Percentiles rank a stretch among this genome's conserved stretches.
Conservation (phyloP, 1,284 basidiomycete genomes). For the Cerioporus squamosus region DNA sequence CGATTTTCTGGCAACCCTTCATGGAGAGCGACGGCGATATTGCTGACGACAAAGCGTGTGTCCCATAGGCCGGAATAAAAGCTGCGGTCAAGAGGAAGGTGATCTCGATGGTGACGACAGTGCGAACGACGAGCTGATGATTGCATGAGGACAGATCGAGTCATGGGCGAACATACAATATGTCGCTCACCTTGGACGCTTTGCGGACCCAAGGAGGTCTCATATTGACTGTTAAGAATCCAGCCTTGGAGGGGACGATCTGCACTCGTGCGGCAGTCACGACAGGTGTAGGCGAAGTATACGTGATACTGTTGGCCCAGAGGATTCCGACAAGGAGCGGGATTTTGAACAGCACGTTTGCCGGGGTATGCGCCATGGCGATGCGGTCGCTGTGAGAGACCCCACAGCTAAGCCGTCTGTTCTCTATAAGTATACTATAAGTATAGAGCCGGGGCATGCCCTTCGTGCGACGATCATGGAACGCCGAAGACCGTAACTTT, state of each 20-base stretch:
- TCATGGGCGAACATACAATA: not conserved
- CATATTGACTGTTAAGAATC: not conserved
- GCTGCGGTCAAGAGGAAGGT: constrained; percentile 2
- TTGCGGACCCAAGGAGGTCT: constrained; percentile 1
- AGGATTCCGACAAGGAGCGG: constrained; percentile 7
- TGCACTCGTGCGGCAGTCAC: not conserved
- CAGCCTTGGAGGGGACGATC: not conserved
- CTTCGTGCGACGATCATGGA: too few relatives aligned
- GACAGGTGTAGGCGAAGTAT: constrained; percentile 10
- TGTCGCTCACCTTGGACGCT: constrained; percentile 5
- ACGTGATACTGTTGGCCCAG: constrained; percentile 12
- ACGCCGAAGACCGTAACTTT: too few relatives aligned
- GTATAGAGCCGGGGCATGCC: too few relatives aligned
- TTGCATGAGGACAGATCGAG: not conserved
- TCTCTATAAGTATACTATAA: too few relatives aligned
- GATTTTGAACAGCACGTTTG: constrained; percentile 1
- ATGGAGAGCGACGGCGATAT: too few relatives aligned
- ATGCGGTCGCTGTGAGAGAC: not conserved
- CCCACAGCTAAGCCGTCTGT: too few relatives aligned
- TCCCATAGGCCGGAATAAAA: not conserved
- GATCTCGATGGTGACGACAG: constrained; percentile 5
- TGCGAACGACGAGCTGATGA: constrained; percentile 1
- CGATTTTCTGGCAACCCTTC: not conserved
- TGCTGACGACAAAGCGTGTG: not conserved
- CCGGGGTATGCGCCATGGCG: not conserved